Evolutionary conservation across 2,329 filamentous ascomycete genomes (phyloP).

Genomic region (Cladosporium velox): DNA sequence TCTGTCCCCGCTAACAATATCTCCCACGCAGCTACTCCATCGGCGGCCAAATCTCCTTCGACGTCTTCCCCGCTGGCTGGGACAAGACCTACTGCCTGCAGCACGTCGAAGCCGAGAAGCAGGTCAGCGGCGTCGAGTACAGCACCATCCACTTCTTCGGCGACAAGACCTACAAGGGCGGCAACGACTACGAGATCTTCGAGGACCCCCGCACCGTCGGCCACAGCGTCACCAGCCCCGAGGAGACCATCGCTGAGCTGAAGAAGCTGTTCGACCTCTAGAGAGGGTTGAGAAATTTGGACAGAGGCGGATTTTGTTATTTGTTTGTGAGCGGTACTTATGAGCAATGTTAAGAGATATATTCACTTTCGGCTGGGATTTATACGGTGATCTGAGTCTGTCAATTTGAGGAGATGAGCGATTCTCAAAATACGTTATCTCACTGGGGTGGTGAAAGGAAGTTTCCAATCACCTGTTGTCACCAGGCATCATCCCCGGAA

Average conservation of each 20-base stretch:
- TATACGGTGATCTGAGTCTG: neutral
- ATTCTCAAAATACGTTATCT: neutral
- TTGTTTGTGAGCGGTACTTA: conserved; percentile 10
- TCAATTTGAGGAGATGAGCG: neutral
- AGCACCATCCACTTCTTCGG: conserved; percentile 96
- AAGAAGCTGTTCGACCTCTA: conserved; percentile 64
- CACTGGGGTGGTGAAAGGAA: neutral
- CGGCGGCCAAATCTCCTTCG: conserved; percentile 96
- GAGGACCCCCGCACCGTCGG: conserved; percentile 77
- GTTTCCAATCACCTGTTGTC: neutral
- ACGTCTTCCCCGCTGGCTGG: conserved; percentile 95
- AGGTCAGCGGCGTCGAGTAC: conserved; percentile 69
- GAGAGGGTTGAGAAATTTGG: neutral
- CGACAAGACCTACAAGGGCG: conserved; percentile 88
- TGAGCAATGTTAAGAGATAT: conserved; percentile 10
- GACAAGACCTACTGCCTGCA: conserved; percentile 97
- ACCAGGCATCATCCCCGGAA: neutral
- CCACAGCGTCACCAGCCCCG: conserved; percentile 77
- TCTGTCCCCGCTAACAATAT: neutral
- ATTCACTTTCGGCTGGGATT: neutral
- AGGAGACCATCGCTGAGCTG: conserved; percentile 77
- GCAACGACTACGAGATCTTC: conserved; percentile 96
- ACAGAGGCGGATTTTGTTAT: neutral
- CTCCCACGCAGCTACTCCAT: conserved; percentile 73
- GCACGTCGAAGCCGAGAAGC: conserved; percentile 79